A percentile compares a stretch with the other conserved stretches of the same genome.
phyloP scores from a whole-genome alignment of 352 stramenopile genomes.

The Phytophthora citrophthora region DNA sequence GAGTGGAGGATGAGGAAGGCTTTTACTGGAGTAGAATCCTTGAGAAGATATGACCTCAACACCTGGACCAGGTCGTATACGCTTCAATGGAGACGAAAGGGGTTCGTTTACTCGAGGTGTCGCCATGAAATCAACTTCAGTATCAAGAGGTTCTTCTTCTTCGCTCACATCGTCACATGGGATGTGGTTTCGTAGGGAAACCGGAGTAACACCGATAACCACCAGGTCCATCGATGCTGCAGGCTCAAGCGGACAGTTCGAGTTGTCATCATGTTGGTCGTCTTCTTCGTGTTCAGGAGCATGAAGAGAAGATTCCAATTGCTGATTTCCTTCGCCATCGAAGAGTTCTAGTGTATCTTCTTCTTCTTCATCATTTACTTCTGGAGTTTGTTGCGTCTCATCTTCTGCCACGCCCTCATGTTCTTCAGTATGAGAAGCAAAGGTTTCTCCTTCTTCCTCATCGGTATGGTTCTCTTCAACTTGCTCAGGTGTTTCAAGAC shows the following conservation, averaged over 20 bases:
- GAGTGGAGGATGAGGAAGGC: constrained; percentile 32
- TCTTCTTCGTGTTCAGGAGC: constrained; percentile 20
- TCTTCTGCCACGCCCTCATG: not conserved
- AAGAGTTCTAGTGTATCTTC: constrained; percentile 62
- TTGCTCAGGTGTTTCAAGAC: constrained; percentile 7
- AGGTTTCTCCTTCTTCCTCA: constrained; percentile 18
- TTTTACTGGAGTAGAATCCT: constrained; percentile 3
- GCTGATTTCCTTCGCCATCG: constrained; percentile 18
- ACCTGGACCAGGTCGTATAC: constrained; percentile 11
- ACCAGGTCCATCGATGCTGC: constrained; percentile 19
- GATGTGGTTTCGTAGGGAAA: constrained; percentile 15
- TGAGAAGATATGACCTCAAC: constrained; percentile 11
- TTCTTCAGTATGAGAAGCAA: constrained; percentile 34
- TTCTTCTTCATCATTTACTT: constrained; percentile 24
- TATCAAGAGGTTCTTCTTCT: constrained; percentile 23
- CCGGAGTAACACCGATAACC: constrained; percentile 27
- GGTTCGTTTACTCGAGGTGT: constrained; percentile 9
- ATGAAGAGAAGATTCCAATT: constrained; percentile 4
- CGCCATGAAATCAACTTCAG: constrained; percentile 11
- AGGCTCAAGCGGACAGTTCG: not conserved
- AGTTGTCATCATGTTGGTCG: not conserved
- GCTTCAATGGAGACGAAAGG: constrained; percentile 27
- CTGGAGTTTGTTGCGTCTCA: constrained; percentile 2
- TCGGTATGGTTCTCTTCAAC: constrained; percentile 10
- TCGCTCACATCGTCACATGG: constrained; percentile 8